Percentiles rank a stretch among this genome's conserved stretches.
Evolutionary conservation across 495 filamentous ascomycete species (phyloP).

Genomic region (Hypoxylon trugodes): DNA sequence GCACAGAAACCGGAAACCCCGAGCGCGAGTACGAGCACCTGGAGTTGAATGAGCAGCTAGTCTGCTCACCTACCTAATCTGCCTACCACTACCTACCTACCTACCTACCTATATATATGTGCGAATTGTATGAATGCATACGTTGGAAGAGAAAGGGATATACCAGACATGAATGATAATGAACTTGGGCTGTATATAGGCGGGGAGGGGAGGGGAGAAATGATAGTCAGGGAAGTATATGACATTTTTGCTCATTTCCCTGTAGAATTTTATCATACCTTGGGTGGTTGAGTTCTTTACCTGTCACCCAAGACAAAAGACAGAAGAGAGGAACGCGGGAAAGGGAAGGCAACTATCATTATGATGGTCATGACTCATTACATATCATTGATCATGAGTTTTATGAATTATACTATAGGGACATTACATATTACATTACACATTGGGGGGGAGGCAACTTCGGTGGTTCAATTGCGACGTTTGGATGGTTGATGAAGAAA

Average conservation of each 20-base stretch:
- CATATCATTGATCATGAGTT: too few relatives aligned
- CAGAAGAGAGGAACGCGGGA: not conserved
- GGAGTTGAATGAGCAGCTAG: not conserved
- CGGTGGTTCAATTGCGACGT: not conserved
- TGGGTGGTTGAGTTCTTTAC: not conserved
- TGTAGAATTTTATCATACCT: not conserved
- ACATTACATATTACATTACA: too few relatives aligned
- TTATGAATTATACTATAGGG: too few relatives aligned
- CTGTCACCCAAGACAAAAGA: too few relatives aligned
- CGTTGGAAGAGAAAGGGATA: not conserved
- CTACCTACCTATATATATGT: not conserved
- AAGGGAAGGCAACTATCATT: not conserved
- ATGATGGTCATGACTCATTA: not conserved
- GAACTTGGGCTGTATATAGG: slow-evolving; percentile 6
- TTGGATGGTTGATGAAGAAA: not conserved
- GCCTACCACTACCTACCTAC: not conserved
- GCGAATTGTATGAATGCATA: too few relatives aligned
- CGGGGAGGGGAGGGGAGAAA: not conserved
- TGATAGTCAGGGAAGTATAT: not conserved
- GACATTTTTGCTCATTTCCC: too few relatives aligned
- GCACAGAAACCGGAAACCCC: slow-evolving; percentile 17
- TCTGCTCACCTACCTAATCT: not conserved
- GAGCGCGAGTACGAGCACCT: not conserved
- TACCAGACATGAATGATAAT: not conserved
- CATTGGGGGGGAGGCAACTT: slow-evolving; percentile 11